A percentile compares a stretch with the other conserved stretches of the same genome.
Evolutionary conservation across 495 filamentous ascomycete genomes (phyloP).

Genomic region (Xylaria castorea): DNA sequence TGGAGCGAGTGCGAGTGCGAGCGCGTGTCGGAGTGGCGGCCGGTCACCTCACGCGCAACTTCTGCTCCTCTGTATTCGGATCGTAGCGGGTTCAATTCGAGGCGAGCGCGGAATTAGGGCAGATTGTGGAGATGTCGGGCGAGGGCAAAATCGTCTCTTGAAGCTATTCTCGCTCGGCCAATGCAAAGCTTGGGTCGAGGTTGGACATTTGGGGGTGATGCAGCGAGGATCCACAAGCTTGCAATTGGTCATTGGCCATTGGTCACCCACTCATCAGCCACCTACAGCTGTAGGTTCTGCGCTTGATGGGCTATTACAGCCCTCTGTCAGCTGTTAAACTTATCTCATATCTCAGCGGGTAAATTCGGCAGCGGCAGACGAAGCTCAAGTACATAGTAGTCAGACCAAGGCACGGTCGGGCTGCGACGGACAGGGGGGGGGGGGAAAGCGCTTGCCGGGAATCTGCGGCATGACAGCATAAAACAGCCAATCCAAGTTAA

Average conservation of each 20-base stretch:
- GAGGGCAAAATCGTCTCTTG: slow-evolving; percentile 16
- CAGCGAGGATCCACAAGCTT: slow-evolving; percentile 4
- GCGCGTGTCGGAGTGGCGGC: slow-evolving; percentile 12
- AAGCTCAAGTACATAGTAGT: neutral
- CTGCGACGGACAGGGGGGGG: slow-evolving; percentile 18
- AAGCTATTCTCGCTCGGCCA: slow-evolving; percentile 21
- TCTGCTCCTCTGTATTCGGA: neutral
- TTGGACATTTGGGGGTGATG: slow-evolving; percentile 10
- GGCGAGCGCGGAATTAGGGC: neutral
- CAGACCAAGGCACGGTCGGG: slow-evolving; percentile 7
- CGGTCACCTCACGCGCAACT: neutral
- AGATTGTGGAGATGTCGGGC: neutral
- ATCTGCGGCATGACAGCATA: slow-evolving; percentile 28
- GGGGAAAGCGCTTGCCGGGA: slow-evolving; percentile 35
- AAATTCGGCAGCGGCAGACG: slow-evolving; percentile 23
- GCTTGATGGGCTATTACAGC: neutral
- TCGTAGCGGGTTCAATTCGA: neutral
- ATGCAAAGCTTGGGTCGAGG: slow-evolving; percentile 8
- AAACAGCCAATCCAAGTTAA: slow-evolving; percentile 28
- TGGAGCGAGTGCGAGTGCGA: neutral
- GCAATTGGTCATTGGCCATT: slow-evolving; percentile 6
- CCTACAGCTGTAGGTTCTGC: neutral
- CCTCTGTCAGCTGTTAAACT: neutral
- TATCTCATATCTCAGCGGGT: neutral
- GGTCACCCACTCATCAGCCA: neutral